phyloP scores from a whole-genome alignment of 2,329 filamentous ascomycete species.

The Penicillium sp. region DNA sequence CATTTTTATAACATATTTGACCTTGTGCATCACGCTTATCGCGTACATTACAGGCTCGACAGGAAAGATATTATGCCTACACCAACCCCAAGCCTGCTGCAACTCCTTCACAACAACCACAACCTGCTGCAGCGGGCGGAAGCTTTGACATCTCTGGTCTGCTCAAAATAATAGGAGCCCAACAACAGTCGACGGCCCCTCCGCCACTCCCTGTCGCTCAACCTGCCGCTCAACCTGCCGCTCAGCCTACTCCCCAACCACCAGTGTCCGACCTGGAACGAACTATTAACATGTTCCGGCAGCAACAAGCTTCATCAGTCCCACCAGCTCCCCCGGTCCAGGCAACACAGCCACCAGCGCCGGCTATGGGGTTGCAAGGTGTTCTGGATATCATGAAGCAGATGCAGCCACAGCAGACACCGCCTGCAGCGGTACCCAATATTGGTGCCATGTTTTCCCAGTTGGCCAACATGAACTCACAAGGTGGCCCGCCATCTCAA shows the following conservation, averaged over 20 bases:
- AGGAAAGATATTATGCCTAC: slow-evolving; percentile 39
- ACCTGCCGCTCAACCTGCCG: slow-evolving; percentile 21
- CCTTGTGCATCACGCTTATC: neutral
- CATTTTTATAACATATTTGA: neutral
- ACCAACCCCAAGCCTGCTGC: slow-evolving; percentile 30
- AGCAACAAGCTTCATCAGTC: slow-evolving; percentile 17
- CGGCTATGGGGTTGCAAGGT: slow-evolving; percentile 35
- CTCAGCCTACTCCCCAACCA: slow-evolving; percentile 22
- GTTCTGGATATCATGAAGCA: slow-evolving; percentile 40
- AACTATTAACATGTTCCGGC: slow-evolving; percentile 39
- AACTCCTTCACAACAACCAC: slow-evolving; percentile 13
- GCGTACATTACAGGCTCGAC: slow-evolving; percentile 31
- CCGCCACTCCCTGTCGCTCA: slow-evolving; percentile 26
- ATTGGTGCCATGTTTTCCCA: slow-evolving; percentile 35
- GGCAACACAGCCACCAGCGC: slow-evolving; percentile 20
- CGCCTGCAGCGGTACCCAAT: slow-evolving; percentile 29
- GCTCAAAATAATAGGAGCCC: slow-evolving; percentile 37
- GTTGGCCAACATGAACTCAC: slow-evolving; percentile 25
- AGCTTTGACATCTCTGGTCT: slow-evolving; percentile 38
- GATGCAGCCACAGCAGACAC: slow-evolving; percentile 27
- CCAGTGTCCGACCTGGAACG: slow-evolving; percentile 30
- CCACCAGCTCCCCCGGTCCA: slow-evolving; percentile 11
- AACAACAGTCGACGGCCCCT: slow-evolving; percentile 28
- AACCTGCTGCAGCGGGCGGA: neutral
- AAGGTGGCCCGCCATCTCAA: slow-evolving; percentile 12